These are phyloP conservation scores for Phialophora expanda DNA, from an alignment of 2,329 filamentous ascomycete genomes.

Conservation along the genomic window DNA sequence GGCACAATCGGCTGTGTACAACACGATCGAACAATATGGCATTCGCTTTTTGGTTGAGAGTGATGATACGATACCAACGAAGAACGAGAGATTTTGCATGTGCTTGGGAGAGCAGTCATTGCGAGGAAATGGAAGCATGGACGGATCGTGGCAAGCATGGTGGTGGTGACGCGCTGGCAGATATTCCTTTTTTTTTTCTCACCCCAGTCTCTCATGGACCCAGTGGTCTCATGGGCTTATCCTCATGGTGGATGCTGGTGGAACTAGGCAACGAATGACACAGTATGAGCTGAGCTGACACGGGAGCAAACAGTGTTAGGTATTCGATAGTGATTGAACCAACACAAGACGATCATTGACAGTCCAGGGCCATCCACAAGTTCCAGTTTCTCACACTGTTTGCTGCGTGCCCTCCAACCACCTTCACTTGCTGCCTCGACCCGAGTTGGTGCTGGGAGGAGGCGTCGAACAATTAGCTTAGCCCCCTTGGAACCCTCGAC, in stretches of 20 bases:
- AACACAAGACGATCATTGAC: conserved; percentile 14
- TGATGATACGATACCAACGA: conserved; percentile 35
- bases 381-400: neutral
- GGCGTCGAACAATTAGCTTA: neutral
- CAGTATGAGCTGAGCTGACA: conserved; percentile 20
- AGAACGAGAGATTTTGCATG: conserved; percentile 28
- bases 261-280: conserved; percentile 22
- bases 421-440: neutral
- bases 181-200: conserved; percentile 17
- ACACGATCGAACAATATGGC: conserved; percentile 33
- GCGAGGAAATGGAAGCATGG: conserved; percentile 33
- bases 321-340: conserved; percentile 9
- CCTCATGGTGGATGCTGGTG: neutral
- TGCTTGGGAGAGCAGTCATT: conserved; percentile 33
- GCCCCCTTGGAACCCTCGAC: neutral
- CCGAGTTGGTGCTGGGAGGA: neutral
- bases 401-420: neutral
- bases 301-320: conserved; percentile 1
- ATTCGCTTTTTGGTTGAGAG: conserved; percentile 33
- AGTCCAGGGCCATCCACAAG: neutral
- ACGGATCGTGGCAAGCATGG: conserved; percentile 29
- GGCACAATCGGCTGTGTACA: conserved; percentile 36
- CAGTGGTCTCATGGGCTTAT: neutral
- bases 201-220: conserved; percentile 11
- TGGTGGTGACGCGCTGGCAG: conserved; percentile 20